These are phyloP conservation scores for Bryoglossum gracile DNA, from an alignment of 495 filamentous ascomycete species.

Conservation along the genomic window DNA sequence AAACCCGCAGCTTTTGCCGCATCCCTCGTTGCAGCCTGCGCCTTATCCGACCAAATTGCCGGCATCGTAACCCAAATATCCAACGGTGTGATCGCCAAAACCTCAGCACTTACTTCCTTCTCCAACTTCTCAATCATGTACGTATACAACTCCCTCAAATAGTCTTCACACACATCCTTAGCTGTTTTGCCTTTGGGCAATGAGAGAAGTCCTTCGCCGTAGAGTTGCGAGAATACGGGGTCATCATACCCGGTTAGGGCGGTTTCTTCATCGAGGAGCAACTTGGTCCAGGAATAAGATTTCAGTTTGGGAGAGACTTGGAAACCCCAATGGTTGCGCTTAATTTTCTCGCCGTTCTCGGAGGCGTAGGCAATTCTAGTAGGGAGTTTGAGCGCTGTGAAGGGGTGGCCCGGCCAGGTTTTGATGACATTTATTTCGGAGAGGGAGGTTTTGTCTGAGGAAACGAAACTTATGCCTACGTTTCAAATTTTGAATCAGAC, in stretches of 20 bases:
- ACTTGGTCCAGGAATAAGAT: conserved; percentile 22
- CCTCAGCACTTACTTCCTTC: conserved; percentile 1
- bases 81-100: conserved; percentile 22
- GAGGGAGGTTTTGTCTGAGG: conserved; percentile 12
- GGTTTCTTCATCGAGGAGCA: conserved; percentile 17
- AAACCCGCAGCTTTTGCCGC: conserved; percentile 30
- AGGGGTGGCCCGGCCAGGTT: conserved; percentile 10
- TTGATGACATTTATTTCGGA: conserved; percentile 17
- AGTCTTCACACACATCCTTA: conserved; percentile 13
- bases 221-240: conserved; percentile 8
- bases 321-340: conserved; percentile 19
- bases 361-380: conserved; percentile 18
- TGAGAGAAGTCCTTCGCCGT: background rate
- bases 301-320: conserved; percentile 13
- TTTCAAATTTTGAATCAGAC: background rate
- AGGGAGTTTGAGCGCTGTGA: conserved; percentile 11
- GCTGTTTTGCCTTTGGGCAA: conserved; percentile 1
- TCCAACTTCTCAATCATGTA: background rate
- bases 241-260: conserved; percentile 15
- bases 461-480: conserved; percentile 18
- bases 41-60: conserved; percentile 31
- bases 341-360: conserved; percentile 8
- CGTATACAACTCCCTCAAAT: conserved; percentile 8
- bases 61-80: conserved; percentile 31
- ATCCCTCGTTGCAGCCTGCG: conserved; percentile 22